Conservation (phyloP, 768 basidiomycete species). For the Xerocomellus intermedius region DNA sequence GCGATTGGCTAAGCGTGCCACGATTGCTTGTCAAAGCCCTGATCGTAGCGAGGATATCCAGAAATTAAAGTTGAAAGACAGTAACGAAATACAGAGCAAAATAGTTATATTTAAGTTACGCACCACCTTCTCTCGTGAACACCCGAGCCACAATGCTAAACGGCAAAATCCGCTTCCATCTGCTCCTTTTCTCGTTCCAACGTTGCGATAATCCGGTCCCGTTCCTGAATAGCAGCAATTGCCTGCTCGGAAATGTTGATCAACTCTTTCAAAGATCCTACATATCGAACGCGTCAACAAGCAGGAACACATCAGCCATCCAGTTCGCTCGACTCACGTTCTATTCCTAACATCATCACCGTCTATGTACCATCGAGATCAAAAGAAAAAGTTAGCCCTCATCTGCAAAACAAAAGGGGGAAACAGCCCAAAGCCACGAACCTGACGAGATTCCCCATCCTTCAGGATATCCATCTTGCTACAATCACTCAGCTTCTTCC, state of each 20-base stretch:
- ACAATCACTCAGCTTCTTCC: slow-evolving; percentile 31
- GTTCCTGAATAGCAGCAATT: slow-evolving; percentile 29
- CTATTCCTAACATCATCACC: slow-evolving; percentile 44
- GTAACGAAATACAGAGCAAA: neutral
- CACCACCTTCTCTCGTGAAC: neutral
- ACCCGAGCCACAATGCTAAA: neutral
- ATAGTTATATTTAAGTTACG: neutral
- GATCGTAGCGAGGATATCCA: no score
- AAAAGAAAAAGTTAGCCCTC: neutral
- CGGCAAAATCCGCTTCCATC: neutral
- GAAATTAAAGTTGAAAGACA: neutral
- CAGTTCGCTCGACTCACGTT: slow-evolving; percentile 35
- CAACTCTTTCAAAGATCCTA: slow-evolving; percentile 36
- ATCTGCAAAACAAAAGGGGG: neutral
- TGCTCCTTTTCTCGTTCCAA: slow-evolving; percentile 9
- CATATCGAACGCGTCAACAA: neutral
- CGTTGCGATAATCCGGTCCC: slow-evolving; percentile 23
- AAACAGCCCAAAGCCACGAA: slow-evolving; percentile 18
- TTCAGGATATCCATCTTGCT: slow-evolving; percentile 42
- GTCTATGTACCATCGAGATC: slow-evolving; percentile 28
- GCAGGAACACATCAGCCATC: neutral
- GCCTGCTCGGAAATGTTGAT: slow-evolving; percentile 36
- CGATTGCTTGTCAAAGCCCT: no score
- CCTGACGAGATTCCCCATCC: slow-evolving; percentile 43
- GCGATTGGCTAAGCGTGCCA: no score